Evolutionary conservation across 148 eudicot genomes (phyloP), one percentile per base, ranked within the genome.

Genomic region (Simmondsia chinensis): DNA sequence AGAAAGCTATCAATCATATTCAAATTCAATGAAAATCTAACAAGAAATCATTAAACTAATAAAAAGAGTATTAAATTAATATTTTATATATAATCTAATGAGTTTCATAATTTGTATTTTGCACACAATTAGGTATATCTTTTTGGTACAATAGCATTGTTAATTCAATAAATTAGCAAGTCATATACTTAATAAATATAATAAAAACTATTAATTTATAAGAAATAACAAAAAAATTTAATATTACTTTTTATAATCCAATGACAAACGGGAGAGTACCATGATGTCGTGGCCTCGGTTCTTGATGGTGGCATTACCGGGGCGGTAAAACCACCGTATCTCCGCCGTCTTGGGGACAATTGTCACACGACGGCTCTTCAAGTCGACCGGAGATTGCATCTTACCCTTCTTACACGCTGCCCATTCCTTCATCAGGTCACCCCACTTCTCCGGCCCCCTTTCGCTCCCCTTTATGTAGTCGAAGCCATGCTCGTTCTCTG

Each of bases 361-460:
- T 16, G 26, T 24, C 3, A 71, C 81, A 46, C 60, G 60, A 1
- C 15, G 26, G 9, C 60, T 55, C 2, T 18, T 4, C 47, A 86
- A 26, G 48, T 75, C 79, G 29, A 86, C 75, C 0, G 91, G 95
- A 6, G 93, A 86, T 33, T 86, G 95, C 16, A 60, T 15, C 16
- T 39, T 45, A 22, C 83, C 94, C 0, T 33, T 50, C 8, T 59
- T 73, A 42, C 93, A 82, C 1, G 20, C 40, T 2, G 20, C 46
- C 95, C 91, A 81, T 38, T 79, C 76, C 1, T 59, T 28, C 42
- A 56, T 66, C 2, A 85, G 21, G 1, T 66, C 70, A 0, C 85
- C 89, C 89, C 89, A 77, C 3, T 55, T 47, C 4, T 17, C 42
- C 0, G 89, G 89, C 7, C 89, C 89, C 10, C 14, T 71, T 15